Evolutionary conservation across 192 early-diverging fungal species (phyloP).

Genomic region (Polychytrium aggregatum): DNA sequence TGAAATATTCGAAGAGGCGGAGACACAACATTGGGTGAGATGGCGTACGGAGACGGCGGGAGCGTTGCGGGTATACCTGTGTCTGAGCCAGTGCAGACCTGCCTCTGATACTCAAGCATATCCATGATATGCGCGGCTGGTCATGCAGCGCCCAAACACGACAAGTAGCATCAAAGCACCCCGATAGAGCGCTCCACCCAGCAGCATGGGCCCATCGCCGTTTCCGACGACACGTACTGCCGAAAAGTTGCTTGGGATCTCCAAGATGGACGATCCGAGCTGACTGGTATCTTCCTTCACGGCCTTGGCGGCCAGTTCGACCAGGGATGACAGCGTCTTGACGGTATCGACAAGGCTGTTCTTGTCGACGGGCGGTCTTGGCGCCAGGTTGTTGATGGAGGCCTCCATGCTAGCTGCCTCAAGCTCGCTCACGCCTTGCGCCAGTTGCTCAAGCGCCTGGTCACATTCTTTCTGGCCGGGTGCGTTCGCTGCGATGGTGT

Average conservation of each 20-base stretch:
- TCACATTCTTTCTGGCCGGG: constrained; percentile 48
- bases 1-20: too few relatives aligned
- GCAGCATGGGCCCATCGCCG: too few relatives aligned
- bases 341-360: constrained; percentile 25
- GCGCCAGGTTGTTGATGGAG: constrained; percentile 28
- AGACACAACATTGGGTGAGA: too few relatives aligned
- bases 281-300: constrained; percentile 19
- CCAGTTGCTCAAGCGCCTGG: constrained; percentile 23
- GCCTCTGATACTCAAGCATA: too few relatives aligned
- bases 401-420: constrained; percentile 39
- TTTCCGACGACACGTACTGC: constrained; percentile 20
- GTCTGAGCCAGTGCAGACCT: too few relatives aligned
- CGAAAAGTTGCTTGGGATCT: constrained; percentile 28
- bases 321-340: constrained; percentile 25
- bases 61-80: too few relatives aligned
- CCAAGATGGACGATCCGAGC: constrained; percentile 19
- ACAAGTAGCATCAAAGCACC: too few relatives aligned
- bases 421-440: constrained; percentile 16
- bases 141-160: too few relatives aligned
- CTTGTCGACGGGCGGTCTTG: constrained; percentile 7
- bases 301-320: constrained; percentile 31
- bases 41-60: too few relatives aligned
- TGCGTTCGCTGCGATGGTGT: constrained; percentile 17
- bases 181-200: too few relatives aligned
- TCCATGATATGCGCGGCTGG: too few relatives aligned